Conservation (phyloP, 345 rosid genomes). For the Chamaenerion angustifolium region DNA sequence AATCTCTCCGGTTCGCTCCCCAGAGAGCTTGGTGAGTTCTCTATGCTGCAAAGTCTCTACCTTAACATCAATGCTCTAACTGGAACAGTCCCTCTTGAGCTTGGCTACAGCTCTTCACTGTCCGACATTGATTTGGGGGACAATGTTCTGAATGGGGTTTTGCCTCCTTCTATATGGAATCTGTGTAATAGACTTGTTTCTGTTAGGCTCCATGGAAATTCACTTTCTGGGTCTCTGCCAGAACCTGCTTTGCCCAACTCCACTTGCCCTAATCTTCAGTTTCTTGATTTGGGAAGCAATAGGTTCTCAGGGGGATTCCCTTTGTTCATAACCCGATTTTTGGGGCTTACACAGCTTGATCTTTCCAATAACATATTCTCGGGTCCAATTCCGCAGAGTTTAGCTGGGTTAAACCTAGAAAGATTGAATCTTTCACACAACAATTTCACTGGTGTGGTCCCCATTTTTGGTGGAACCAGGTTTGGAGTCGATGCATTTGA, state of each 20-base stretch:
- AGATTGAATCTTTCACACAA: conserved; percentile 77
- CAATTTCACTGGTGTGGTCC: conserved; percentile 72
- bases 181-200: conserved; percentile 68
- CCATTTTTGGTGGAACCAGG: conserved; percentile 48
- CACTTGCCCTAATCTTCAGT: conserved; percentile 47
- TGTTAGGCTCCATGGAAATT: conserved; percentile 53
- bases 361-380: conserved; percentile 57
- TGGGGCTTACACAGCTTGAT: conserved; percentile 62
- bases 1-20: conserved; percentile 87
- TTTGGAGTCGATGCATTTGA: conserved; percentile 54
- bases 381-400: conserved; percentile 56
- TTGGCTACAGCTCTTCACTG: conserved; percentile 78
- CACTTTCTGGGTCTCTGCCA: conserved; percentile 49
- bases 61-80: conserved; percentile 67
- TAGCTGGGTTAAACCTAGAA: conserved; percentile 41
- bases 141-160: conserved; percentile 44
- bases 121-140: conserved; percentile 65
- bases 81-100: conserved; percentile 81
- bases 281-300: conserved; percentile 73
- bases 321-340: conserved; percentile 48
- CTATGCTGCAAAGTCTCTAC: conserved; percentile 71
- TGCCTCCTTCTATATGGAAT: conserved; percentile 88
- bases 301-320: conserved; percentile 76
- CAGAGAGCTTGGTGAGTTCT: conserved; percentile 77
- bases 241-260: conserved; percentile 79